Base-by-base conservation (phyloP, 1,139 yeast genomes). In the Kluyveromyces sp. region DNA sequence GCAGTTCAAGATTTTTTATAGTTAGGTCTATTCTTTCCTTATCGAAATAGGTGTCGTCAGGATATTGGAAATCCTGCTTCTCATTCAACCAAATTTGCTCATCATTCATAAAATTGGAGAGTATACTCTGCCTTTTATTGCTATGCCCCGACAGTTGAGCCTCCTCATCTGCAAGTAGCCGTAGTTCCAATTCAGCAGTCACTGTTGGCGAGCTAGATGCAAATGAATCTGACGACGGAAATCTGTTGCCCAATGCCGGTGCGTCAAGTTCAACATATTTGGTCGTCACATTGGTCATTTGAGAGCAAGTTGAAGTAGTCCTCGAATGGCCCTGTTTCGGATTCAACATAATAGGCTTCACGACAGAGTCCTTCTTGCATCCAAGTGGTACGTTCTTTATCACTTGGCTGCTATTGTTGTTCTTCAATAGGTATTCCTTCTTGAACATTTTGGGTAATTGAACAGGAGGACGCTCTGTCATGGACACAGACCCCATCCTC, bases 1-100 rank as follows among this genome's bases (percentile, higher is more conserved):
- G 62, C 27, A 64, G 34, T 48, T 64, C 67, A 41, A 63, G 51
- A 42, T 61, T 59, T 37, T 61, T 61, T 43, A 62, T 60, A 44
- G 59, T 56, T 39, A 58, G 46, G 36, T 63, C 66, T n/a, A 63
- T 38, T 41, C 48, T 53, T 7, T 55, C 53, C 27, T 54, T 50
- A 41, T 55, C 56, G 27, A 48, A 39, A 2, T 45, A 43, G n/a
- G 43, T 37, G 21, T 42, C 45, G 7, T 41, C 43, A 7, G 31
- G 25, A 25, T 25, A 41, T 7, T 34, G 37, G 28, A 41, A 35
- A 28, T 30, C 37, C 7, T 34, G 34, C 28, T 41, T 41, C n/a
- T 41, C 39, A 25, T 41, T 35, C 38, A 41, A 33, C 43, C 43
- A 41, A 33, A 41, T 34, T 21, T 41, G 43, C 25, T 41, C 43